Conservation (phyloP, 306 rosid genomes). For the Begonia loranthoides region DNA sequence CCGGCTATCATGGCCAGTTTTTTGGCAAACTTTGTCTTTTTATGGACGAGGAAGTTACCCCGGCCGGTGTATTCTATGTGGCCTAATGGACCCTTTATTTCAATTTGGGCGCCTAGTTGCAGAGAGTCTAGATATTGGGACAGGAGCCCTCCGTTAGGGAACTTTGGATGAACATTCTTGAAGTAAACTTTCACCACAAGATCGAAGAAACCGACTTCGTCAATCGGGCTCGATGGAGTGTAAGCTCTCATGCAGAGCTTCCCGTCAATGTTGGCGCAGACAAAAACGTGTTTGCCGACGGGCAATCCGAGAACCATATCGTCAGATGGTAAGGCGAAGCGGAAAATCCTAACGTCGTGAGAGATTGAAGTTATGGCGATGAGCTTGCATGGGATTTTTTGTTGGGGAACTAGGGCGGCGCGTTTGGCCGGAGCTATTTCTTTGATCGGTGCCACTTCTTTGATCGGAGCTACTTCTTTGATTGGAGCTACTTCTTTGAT, state of each 20-base stretch:
- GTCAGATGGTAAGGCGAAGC: slow-evolving; percentile 42
- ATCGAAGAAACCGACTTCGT: slow-evolving; percentile 56
- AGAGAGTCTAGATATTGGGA: slow-evolving; percentile 56
- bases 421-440: slow-evolving; percentile 10
- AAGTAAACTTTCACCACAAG: slow-evolving; percentile 62
- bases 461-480: slow-evolving; percentile 13
- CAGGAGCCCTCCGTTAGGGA: slow-evolving; percentile 70
- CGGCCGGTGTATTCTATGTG: slow-evolving; percentile 62
- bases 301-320: slow-evolving; percentile 57
- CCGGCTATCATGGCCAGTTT: slow-evolving; percentile 65
- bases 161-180: slow-evolving; percentile 48
- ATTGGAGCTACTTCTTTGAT: slow-evolving; percentile 23
- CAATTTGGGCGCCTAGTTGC: slow-evolving; percentile 29
- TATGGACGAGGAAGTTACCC: slow-evolving; percentile 43
- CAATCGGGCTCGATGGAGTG: slow-evolving; percentile 49
- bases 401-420: slow-evolving; percentile 45
- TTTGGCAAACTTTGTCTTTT: slow-evolving; percentile 37
- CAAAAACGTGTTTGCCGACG: slow-evolving; percentile 58
- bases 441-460: slow-evolving; percentile 30
- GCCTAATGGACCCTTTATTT: slow-evolving; percentile 74
- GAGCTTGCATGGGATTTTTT: slow-evolving; percentile 55
- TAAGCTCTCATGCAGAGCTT: slow-evolving; percentile 88
- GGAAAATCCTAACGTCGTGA: slow-evolving; percentile 45
- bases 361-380: slow-evolving; percentile 35
- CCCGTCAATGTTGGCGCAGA: slow-evolving; percentile 37